A percentile compares a stretch with the other conserved stretches of the same genome.
Evolutionary conservation across 441 rosid genomes (phyloP).

Genomic region (Jatropha multifida): DNA sequence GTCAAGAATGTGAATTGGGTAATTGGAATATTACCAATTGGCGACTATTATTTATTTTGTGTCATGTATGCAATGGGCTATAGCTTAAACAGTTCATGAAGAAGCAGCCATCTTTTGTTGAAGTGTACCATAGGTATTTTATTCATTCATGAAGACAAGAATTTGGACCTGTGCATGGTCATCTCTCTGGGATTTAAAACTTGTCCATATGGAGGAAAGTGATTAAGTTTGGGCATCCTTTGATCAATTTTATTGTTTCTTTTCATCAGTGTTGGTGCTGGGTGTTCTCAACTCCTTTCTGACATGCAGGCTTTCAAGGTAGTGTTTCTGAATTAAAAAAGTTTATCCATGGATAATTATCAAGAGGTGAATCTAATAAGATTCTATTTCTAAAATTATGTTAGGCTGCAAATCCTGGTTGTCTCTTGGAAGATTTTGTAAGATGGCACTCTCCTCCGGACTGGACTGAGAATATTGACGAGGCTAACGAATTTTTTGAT

Average conservation of each 20-base stretch:
- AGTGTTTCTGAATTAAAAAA: constrained; percentile 20
- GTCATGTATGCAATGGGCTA: neutral
- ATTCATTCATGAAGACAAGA: neutral
- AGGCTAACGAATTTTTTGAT: constrained; percentile 43
- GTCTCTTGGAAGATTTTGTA: constrained; percentile 97
- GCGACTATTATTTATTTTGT: neutral
- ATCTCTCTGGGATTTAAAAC: neutral
- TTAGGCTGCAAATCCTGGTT: constrained; percentile 99
- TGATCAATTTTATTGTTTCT: constrained; percentile 23
- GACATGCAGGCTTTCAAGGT: constrained; percentile 99
- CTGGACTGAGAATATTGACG: constrained; percentile 72
- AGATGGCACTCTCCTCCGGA: constrained; percentile 99
- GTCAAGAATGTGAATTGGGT: neutral
- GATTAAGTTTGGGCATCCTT: constrained; percentile 2
- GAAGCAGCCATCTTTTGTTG: neutral
- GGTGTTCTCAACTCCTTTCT: constrained; percentile 96
- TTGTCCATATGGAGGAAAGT: neutral
- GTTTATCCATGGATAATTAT: constrained; percentile 10
- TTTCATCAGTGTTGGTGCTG: constrained; percentile 92
- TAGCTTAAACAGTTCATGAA: neutral
- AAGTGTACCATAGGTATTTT: neutral
- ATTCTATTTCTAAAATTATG: constrained; percentile 8
- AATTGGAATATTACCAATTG: neutral
- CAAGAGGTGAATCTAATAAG: constrained; percentile 10
- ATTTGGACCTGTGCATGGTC: neutral